Conservation (phyloP, 2,329 filamentous ascomycete species). For the Rhexocercosporidium sp. region DNA sequence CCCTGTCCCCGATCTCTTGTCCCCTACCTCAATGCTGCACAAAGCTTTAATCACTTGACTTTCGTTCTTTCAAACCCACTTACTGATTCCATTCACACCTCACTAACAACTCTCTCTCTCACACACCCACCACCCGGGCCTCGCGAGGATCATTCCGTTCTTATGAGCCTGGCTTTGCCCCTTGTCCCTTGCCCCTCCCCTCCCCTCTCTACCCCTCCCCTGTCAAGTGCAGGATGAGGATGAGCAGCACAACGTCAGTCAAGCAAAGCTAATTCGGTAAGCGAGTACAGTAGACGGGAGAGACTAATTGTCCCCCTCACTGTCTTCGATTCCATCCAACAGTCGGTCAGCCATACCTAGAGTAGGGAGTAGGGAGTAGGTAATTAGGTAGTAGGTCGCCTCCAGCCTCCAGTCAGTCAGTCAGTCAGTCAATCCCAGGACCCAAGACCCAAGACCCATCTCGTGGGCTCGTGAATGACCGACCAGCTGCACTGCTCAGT, state of each 20-base stretch:
- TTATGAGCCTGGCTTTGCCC: not conserved
- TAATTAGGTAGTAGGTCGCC: no score
- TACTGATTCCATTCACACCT: not conserved
- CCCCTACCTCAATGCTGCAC: not conserved
- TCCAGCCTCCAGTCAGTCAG: not conserved
- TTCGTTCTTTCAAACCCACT: no score
- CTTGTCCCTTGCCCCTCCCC: no score
- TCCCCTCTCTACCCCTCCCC: no score
- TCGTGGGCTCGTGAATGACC: conserved; percentile 19
- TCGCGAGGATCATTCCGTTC: conserved; percentile 5
- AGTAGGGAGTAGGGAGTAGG: no score
- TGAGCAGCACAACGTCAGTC: conserved; percentile 32
- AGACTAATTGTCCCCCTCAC: not conserved
- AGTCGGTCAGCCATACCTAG: no score
- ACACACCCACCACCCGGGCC: not conserved
- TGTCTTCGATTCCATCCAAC: no score
- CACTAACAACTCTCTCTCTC: not conserved
- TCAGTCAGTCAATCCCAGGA: conserved; percentile 4
- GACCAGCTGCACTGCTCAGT: not conserved
- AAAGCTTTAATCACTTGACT: no score
- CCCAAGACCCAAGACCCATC: conserved; percentile 18
- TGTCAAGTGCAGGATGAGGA: conserved; percentile 22
- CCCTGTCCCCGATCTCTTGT: not conserved
- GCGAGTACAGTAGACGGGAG: conserved; percentile 22
- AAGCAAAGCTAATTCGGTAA: conserved; percentile 27